Percentiles rank a stretch among this genome's conserved stretches.
phyloP scores from a whole-genome alignment of 148 eudicot genomes.

The Euryodendron excelsum region DNA sequence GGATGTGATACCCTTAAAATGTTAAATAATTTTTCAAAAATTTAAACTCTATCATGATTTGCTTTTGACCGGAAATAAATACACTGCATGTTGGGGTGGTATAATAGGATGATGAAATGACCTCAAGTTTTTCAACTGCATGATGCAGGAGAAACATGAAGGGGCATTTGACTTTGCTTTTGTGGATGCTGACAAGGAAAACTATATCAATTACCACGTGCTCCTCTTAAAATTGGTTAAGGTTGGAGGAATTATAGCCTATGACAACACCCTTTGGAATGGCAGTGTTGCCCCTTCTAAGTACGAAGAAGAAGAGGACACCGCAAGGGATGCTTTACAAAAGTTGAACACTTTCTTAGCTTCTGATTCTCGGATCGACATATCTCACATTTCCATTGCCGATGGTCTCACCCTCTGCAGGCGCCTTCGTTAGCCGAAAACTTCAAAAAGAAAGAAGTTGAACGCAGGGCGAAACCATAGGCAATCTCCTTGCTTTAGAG shows the following conservation, averaged over 20 bases:
- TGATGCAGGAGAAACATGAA: slow-evolving; percentile 25
- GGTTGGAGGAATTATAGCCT: slow-evolving; percentile 34
- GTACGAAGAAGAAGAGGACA: slow-evolving; percentile 1
- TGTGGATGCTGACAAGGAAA: slow-evolving; percentile 47
- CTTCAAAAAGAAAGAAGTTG: too few relatives aligned
- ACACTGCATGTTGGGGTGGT: too few relatives aligned
- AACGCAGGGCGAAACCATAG: too few relatives aligned
- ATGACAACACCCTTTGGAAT: slow-evolving; percentile 26
- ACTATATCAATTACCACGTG: slow-evolving; percentile 40
- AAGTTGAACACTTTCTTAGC: slow-evolving; percentile 23
- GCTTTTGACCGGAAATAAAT: too few relatives aligned
- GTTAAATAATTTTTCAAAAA: too few relatives aligned
- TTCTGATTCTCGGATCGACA: slow-evolving; percentile 22
- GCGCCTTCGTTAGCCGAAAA: slow-evolving; percentile 4
- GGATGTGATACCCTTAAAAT: too few relatives aligned
- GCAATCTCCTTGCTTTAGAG: too few relatives aligned
- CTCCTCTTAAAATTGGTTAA: slow-evolving; percentile 30
- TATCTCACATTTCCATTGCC: slow-evolving; percentile 16
- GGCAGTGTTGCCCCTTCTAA: slow-evolving; percentile 18
- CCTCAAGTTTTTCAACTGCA: background rate
- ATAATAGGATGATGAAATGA: background rate
- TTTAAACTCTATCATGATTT: too few relatives aligned
- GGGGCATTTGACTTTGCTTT: slow-evolving; percentile 35
- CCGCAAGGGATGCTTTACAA: slow-evolving; percentile 10
- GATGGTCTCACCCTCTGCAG: slow-evolving; percentile 31